phyloP scores from a whole-genome alignment of 2,329 filamentous ascomycete species.

The Fusarium agapanthi region DNA sequence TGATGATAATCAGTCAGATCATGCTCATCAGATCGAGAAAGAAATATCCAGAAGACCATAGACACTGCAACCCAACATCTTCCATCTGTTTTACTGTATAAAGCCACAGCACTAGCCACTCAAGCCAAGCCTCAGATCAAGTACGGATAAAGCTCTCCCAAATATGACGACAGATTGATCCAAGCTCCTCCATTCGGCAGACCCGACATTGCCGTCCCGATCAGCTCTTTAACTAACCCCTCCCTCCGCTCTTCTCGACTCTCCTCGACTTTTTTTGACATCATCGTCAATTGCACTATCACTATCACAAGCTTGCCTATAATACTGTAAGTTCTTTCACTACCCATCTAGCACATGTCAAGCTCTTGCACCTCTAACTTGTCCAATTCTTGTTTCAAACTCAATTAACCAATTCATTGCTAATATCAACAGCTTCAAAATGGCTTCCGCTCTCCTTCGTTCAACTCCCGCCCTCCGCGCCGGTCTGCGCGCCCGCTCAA shows the following conservation, averaged over 20 bases:
- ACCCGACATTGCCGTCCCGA: slow-evolving; percentile 35
- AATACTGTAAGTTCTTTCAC: slow-evolving; percentile 1
- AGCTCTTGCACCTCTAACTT: neutral
- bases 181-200: slow-evolving; percentile 37
- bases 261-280: slow-evolving; percentile 39
- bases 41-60: neutral
- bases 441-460: slow-evolving; percentile 82
- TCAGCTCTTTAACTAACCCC: slow-evolving; percentile 22
- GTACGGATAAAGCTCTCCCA: neutral
- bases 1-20: neutral
- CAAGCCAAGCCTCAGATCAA: neutral
- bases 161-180: neutral
- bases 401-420: neutral
- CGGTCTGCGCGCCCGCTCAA: slow-evolving; percentile 73
- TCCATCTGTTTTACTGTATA: neutral
- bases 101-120: slow-evolving; percentile 14
- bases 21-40: neutral
- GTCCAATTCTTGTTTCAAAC: neutral
- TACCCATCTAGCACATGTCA: neutral
- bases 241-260: slow-evolving; percentile 18
- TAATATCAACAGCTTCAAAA: slow-evolving; percentile 1
- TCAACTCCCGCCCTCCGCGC: slow-evolving; percentile 73
- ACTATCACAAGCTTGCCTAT: neutral
- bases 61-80: neutral
- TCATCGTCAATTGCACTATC: slow-evolving; percentile 36